Evolutionary conservation across 2,329 filamentous ascomycete species (phyloP).

Genomic region (Trichophyton schoenleinii): DNA sequence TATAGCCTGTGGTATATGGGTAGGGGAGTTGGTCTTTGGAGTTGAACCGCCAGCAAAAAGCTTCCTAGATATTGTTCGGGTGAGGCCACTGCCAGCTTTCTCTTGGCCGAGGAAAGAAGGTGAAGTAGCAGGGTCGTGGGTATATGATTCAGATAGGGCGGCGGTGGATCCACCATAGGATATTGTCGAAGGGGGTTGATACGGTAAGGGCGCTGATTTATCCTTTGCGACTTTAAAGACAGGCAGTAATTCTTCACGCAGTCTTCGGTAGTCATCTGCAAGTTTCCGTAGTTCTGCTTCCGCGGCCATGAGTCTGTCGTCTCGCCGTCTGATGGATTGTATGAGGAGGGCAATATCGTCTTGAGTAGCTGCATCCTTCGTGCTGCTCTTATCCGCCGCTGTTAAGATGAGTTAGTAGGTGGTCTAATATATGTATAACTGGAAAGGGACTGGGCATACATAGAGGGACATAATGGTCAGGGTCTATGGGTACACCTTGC

Average conservation of each 20-base stretch:
- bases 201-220: slow-evolving; percentile 72
- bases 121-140: slow-evolving; percentile 31
- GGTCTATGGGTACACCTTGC: slow-evolving; percentile 80
- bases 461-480: slow-evolving; percentile 83
- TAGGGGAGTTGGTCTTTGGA: slow-evolving; percentile 66
- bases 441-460: slow-evolving; percentile 47
- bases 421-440: slow-evolving; percentile 7
- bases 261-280: slow-evolving; percentile 73
- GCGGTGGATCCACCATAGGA: slow-evolving; percentile 15
- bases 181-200: slow-evolving; percentile 25
- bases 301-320: slow-evolving; percentile 73
- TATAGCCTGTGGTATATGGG: slow-evolving; percentile 51
- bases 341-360: slow-evolving; percentile 89
- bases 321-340: slow-evolving; percentile 74
- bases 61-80: slow-evolving; percentile 64
- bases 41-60: slow-evolving; percentile 54
- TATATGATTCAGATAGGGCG: slow-evolving; percentile 20
- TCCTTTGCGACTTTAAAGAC: slow-evolving; percentile 86
- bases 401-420: slow-evolving; percentile 9
- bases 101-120: slow-evolving; percentile 23
- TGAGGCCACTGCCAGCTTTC: slow-evolving; percentile 44
- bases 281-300: slow-evolving; percentile 75
- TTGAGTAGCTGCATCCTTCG: slow-evolving; percentile 76
- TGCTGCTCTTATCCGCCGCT: slow-evolving; percentile 81
- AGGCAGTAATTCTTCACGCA: slow-evolving; percentile 84